Evolutionary conservation across 2,329 filamentous ascomycete genomes (phyloP), one percentile per base, ranked within the genome.

Genomic region (Neonectria punicea): DNA sequence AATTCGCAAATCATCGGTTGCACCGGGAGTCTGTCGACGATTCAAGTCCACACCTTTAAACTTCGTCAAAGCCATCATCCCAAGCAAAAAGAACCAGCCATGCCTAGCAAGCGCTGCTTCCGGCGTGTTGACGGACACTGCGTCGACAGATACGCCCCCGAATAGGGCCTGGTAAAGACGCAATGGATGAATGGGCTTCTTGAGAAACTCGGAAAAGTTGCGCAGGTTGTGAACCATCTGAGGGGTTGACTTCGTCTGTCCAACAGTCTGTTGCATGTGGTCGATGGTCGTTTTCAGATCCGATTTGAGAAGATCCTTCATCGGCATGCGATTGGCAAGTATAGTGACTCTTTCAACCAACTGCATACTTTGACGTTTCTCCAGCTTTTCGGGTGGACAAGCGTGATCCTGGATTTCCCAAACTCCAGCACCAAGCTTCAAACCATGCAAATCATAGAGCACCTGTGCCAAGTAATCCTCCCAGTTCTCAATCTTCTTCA

Each of bases 11-110:
- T 97, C 94, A 70, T 95, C 93, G 0, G 92, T 95, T 14, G 93
- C 91, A 4, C 91, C 91, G 1, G 92, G 91, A 3, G 88, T 93
- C 72, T 93, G 87, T 20, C 93, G 88, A 73, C 95, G 93, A 66
- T 85, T 94, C 80, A 82, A 86, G 83, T 83, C 92, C 76, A 87
- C 86, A 34, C 83, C 85, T 70, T 89, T 89, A 77, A 97, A 98
- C 74, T 94, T 97, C 47, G 92, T 93, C 61, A 98, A 85, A 2
- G 93, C 90, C 61, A 97, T 92, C 85, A 96, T 92, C 20, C 95
- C 95, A 67, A 97, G 87, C 32, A 98, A 82, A 77, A 96, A 97
- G 77, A 93, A 97, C 95, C 95, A 98, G 50, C 94, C 93, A 70
- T 93, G 92, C 25, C 89, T 88, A 0, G 94, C 94, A 36, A 97